Evolutionary conservation across 371 early-diverging fungal genomes (phyloP).

Genomic region (Lichtheimia ornata): DNA sequence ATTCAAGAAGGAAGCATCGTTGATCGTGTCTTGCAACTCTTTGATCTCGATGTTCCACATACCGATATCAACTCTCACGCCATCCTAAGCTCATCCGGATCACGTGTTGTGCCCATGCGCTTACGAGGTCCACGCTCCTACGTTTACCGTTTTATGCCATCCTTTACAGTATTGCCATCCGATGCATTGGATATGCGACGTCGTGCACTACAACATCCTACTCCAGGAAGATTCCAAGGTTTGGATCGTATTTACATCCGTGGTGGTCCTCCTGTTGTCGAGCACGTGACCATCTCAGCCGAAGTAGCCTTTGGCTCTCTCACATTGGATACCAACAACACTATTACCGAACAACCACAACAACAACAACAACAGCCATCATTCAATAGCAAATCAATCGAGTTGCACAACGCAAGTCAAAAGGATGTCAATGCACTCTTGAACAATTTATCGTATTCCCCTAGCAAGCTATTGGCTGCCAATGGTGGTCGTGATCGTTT

Average conservation of each 20-base stretch:
- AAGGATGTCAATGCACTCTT: conserved; percentile 40
- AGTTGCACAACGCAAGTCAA: conserved; percentile 24
- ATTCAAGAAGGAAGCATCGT: conserved; percentile 56
- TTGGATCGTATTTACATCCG: conserved; percentile 56
- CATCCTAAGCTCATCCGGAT: conserved; percentile 34
- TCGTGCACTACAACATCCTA: conserved; percentile 29
- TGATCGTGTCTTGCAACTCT: conserved; percentile 50
- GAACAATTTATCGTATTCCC: conserved; percentile 35
- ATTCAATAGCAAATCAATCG: conserved; percentile 13
- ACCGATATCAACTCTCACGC: conserved; percentile 32
- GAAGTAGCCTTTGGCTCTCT: conserved; percentile 33
- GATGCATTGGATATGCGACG: conserved; percentile 20
- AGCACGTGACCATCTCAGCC: conserved; percentile 23
- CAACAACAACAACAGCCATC: not conserved
- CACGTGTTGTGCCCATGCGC: conserved; percentile 27
- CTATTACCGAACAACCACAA: conserved; percentile 9
- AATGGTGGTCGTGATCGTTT: conserved; percentile 47
- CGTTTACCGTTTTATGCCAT: conserved; percentile 26
- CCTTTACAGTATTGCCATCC: conserved; percentile 17
- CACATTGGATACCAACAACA: conserved; percentile 11
- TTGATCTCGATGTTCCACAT: conserved; percentile 54
- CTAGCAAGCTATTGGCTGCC: conserved; percentile 31
- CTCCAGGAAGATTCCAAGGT: conserved; percentile 57
- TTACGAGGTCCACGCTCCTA: conserved; percentile 36
- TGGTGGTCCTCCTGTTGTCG: conserved; percentile 38